Evolutionary conservation across 441 rosid species (phyloP).

Genomic region (Populus trichocarpa): DNA sequence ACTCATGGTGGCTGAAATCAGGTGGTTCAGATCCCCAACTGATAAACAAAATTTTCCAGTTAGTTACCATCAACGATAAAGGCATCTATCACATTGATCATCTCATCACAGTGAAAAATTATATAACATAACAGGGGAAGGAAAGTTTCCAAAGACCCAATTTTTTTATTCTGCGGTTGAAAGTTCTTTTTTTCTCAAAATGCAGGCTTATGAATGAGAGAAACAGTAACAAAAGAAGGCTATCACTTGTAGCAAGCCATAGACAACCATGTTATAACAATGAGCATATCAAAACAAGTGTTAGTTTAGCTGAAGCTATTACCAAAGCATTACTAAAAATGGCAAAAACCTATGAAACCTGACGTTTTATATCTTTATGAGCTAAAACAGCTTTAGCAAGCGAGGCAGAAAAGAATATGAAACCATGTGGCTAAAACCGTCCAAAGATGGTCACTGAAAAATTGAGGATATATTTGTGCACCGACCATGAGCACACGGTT

Average conservation of each 20-base stretch:
- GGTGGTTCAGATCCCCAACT: constrained; percentile 18
- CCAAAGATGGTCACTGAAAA: neutral
- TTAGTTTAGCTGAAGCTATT: neutral
- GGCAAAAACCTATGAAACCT: neutral
- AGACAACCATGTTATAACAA: too few species aligned
- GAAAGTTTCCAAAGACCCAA: neutral
- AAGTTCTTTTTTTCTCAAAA: neutral
- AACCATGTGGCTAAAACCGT: neutral
- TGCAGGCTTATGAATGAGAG: neutral
- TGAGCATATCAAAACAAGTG: neutral
- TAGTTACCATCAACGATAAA: neutral
- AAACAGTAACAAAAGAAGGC: neutral
- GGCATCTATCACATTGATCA: neutral
- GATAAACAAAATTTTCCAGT: constrained; percentile 4
- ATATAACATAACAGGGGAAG: neutral
- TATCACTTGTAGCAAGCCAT: too few species aligned
- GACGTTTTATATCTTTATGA: neutral
- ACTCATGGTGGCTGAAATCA: too few species aligned
- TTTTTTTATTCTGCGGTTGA: neutral
- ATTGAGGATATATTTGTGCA: neutral
- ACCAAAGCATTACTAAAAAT: neutral
- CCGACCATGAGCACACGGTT: neutral
- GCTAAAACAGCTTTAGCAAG: neutral
- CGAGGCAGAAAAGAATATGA: neutral
- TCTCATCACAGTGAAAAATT: neutral